These are phyloP conservation scores for Nicotiana sylvestris DNA, from an alignment of 257 asterid species.

Conservation along the genomic window DNA sequence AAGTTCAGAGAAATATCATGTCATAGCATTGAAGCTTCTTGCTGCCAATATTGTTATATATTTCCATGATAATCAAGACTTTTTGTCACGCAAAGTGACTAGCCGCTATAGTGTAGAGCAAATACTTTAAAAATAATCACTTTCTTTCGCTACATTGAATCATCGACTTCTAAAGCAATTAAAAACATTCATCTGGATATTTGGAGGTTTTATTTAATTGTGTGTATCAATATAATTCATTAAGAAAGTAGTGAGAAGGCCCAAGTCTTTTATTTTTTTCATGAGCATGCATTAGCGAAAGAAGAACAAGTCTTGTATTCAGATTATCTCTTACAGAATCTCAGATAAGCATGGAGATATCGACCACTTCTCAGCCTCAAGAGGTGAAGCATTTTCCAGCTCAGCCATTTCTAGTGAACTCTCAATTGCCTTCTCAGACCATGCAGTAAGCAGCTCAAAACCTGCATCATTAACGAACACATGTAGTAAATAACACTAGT, in stretches of 20 bases:
- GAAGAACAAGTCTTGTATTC: neutral
- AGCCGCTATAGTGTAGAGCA: neutral
- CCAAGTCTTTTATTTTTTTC: neutral
- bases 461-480: slow-evolving; percentile 38
- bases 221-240: neutral
- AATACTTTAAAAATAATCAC: neutral
- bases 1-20: neutral
- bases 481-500: neutral
- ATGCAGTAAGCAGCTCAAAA: slow-evolving; percentile 57
- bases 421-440: slow-evolving; percentile 68
- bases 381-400: slow-evolving; percentile 73
- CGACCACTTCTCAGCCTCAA: slow-evolving; percentile 88
- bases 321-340: slow-evolving; percentile 52
- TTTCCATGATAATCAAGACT: neutral
- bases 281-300: neutral
- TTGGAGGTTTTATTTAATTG: neutral
- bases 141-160: slow-evolving; percentile 5
- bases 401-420: slow-evolving; percentile 92
- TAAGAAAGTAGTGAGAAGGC: neutral
- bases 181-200: neutral
- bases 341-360: slow-evolving; percentile 58
- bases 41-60: neutral
- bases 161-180: neutral
- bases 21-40: neutral
- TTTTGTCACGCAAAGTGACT: neutral